Evolutionary conservation across 2,329 filamentous ascomycete species (phyloP), one percentile per base, ranked within the genome.

Genomic region (Pestalotiopsis sp.): DNA sequence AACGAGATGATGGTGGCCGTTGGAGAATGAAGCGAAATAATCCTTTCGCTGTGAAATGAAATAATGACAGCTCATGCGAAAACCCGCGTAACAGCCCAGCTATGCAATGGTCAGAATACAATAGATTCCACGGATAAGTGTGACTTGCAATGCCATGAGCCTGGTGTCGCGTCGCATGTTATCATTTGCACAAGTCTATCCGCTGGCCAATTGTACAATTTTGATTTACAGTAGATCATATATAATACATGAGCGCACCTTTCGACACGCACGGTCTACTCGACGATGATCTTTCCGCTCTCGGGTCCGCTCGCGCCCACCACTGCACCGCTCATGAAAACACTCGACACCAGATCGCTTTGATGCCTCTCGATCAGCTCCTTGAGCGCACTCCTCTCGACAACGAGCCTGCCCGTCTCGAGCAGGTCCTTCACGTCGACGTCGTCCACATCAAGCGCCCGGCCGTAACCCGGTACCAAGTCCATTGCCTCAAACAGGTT

Each of bases 401-500:
- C 90, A 70, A 99, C 90, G 70, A 99, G 84, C 76, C 94, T 90
- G 66, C 93, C 92, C 66, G 91, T 90, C 83, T 96, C 93, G 73
- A 99, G 82, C 72, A 99, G 81, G 79, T 98, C 93, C 87, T 98
- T 99, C 71, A 99, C 94, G 81, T 98, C 96, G 45, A 99, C 93
- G 71, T 97, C 92, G n/a, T 87, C 83, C 69, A 91, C 84, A 68
- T 88, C 87, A 73, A 94, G 83, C 9, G 91, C 91, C 68, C 90
- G 88, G 23, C 92, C 93, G 70, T 94, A 87, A 75, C 88, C 83
- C 9, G 87, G 88, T 70, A 91, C 81, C 69, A 88, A 82, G 65
- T 87, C 86, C 77, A 97, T 84, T 41, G 91, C 90, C 49, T 85
- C 85, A 73, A 90, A 91, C 63, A 98, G 83, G 68, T 88, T 86